These are phyloP conservation scores for Xylariaceae sp. DNA, from an alignment of 2,329 filamentous ascomycete genomes.

Conservation along the genomic window DNA sequence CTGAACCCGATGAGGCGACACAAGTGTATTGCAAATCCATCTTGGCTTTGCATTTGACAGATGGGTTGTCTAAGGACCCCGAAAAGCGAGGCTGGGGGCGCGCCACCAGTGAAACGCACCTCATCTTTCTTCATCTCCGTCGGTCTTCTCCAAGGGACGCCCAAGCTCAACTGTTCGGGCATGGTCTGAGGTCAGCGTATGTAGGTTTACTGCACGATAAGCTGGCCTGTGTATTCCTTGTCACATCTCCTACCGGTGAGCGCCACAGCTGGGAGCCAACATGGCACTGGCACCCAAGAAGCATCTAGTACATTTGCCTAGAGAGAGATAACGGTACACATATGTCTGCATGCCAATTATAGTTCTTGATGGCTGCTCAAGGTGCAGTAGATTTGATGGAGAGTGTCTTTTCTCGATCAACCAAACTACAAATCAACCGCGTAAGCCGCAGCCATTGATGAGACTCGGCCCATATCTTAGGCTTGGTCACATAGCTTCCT, in stretches of 20 bases:
- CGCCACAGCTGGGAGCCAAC: background rate
- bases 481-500: background rate
- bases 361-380: too few species aligned
- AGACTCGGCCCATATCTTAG: slow-evolving; percentile 8
- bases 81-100: slow-evolving; percentile 20
- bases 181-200: slow-evolving; percentile 19
- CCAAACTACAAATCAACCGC: slow-evolving; percentile 1
- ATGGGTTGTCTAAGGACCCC: slow-evolving; percentile 6
- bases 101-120: slow-evolving; percentile 20
- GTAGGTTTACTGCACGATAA: slow-evolving; percentile 19
- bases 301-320: too few species aligned
- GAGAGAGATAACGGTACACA: background rate
- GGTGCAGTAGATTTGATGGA: background rate
- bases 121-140: background rate
- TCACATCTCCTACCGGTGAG: slow-evolving; percentile 10
- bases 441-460: slow-evolving; percentile 13
- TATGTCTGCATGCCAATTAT: background rate
- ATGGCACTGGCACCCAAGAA: too few species aligned
- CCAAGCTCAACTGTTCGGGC: slow-evolving; percentile 1
- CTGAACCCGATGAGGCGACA: slow-evolving; percentile 20
- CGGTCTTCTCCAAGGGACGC: slow-evolving; percentile 22
- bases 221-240: background rate
- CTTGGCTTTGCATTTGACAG: slow-evolving; percentile 26
- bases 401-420: slow-evolving; percentile 3
- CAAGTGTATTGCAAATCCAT: slow-evolving; percentile 20